These are phyloP conservation scores for Lepiota brunneoincarnata DNA, from an alignment of 768 basidiomycete genomes.

Conservation along the genomic window DNA sequence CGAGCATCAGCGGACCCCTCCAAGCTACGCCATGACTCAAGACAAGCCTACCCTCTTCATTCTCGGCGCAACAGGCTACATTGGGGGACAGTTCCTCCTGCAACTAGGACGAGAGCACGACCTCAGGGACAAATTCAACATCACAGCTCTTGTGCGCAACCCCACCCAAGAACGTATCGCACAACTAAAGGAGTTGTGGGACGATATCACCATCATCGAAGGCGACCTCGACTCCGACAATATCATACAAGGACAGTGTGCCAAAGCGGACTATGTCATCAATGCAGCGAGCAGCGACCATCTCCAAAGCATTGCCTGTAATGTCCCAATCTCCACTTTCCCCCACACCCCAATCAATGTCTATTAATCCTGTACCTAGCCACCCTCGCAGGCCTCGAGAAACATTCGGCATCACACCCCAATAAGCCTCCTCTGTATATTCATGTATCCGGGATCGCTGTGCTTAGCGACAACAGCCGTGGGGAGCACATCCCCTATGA, in stretches of 20 bases:
- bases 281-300: constrained; percentile 41
- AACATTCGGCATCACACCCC: constrained; percentile 29
- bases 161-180: constrained; percentile 25
- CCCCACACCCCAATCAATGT: too few relatives aligned
- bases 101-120: constrained; percentile 25
- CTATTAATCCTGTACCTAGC: constrained; percentile 19
- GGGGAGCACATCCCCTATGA: constrained; percentile 31
- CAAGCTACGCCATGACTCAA: too few relatives aligned
- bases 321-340: not conserved
- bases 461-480: constrained; percentile 36
- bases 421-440: constrained; percentile 40
- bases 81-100: constrained; percentile 38
- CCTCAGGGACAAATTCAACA: constrained; percentile 25
- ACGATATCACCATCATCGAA: constrained; percentile 32
- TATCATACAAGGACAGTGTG: constrained; percentile 31
- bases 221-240: constrained; percentile 34
- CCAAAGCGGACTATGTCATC: constrained; percentile 36
- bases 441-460: constrained; percentile 40
- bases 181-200: constrained; percentile 29
- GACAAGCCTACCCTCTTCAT: constrained; percentile 27
- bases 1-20: too few relatives aligned
- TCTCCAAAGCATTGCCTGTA: constrained; percentile 29
- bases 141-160: constrained; percentile 36
- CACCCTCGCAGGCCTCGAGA: constrained; percentile 35
- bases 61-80: constrained; percentile 42